These are phyloP conservation scores for Ustilago hordei DNA, from an alignment of 1,284 basidiomycete species.

Conservation along the genomic window DNA sequence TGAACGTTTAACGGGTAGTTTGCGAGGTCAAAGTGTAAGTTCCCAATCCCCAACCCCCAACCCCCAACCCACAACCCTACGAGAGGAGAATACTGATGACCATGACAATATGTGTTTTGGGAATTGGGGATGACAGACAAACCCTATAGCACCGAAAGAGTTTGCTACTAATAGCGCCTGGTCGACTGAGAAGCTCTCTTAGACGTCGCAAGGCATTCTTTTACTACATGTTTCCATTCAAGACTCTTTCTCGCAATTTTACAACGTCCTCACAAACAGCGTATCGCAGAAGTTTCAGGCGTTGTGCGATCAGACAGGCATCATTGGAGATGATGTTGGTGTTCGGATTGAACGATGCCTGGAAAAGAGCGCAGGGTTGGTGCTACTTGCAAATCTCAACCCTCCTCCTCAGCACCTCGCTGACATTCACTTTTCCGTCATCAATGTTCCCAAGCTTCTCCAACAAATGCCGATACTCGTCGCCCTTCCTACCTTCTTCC, in stretches of 20 bases:
- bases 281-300: neutral
- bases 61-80: neutral
- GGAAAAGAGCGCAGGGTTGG: neutral
- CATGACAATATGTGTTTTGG: neutral
- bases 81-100: neutral
- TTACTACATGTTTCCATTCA: neutral
- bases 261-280: neutral
- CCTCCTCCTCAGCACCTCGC: constrained; percentile 30
- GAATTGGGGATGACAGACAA: constrained; percentile 30
- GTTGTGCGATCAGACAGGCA: too few species aligned
- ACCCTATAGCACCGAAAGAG: constrained; percentile 61
- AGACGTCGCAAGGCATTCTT: neutral
- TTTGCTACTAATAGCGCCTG: constrained; percentile 68
- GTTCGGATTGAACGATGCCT: too few species aligned
- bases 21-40: constrained; percentile 68
- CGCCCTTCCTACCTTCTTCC: constrained; percentile 9
- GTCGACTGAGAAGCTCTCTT: constrained; percentile 60
- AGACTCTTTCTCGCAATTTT: neutral
- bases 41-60: neutral
- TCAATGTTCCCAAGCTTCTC: constrained; percentile 24
- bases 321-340: too few species aligned
- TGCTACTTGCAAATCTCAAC: constrained; percentile 44
- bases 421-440: constrained; percentile 25
- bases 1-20: constrained; percentile 65
- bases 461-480: constrained; percentile 20